Base-by-base conservation (phyloP, 2,329 filamentous ascomycete species). In the Colletotrichum sp. region DNA sequence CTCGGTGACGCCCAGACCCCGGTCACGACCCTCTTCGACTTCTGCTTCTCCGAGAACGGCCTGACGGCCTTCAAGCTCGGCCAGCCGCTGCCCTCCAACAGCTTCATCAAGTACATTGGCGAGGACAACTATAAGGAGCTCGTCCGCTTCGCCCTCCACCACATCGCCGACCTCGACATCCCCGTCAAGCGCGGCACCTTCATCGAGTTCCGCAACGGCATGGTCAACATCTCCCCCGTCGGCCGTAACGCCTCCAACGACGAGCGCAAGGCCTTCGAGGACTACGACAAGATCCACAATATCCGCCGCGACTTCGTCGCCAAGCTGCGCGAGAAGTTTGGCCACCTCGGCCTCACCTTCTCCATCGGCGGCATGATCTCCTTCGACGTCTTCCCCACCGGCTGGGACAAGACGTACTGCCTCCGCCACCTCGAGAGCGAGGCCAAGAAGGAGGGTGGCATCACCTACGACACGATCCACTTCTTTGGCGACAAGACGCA, bases 401-500 rank as follows among this genome's bases (percentile, higher is more conserved):
- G 97, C 82, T 99, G 97, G 97, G 97, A 52, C 44, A 52, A 52
- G 44, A 52, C 44, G 44, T 52, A 52, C 44, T 52, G 44, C 44
- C n/a, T 52, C 1, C 44, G 44, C 44, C 44, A 99, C 88, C 99
- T 99, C 93, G 98, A 95, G 12, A 99, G 98, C 78, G 96, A 98
- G 85, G 93, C 94, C 78, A 88, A 90, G 87, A 89, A 90, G 84
- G 89, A 90, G 55, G 93, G 92, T 81, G 93, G 94, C 78, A 88
- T 98, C 78, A 87, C 93, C 28, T 99, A 96, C 89, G 95, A 92
- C 80, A 96, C 92, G 60, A 94, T 99, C 80, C 97, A 99, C 89
- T 99, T 99, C 91, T 99, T 99, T 82, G 97, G 97, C 79, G 97
- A 99, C 90, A 99, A 99, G 93, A 95, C 95, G 30, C 93, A 92